A percentile compares a stretch with the other conserved stretches of the same genome.
phyloP scores from a whole-genome alignment of 2,329 filamentous ascomycete species.

The Chaetomiaceae sp. region DNA sequence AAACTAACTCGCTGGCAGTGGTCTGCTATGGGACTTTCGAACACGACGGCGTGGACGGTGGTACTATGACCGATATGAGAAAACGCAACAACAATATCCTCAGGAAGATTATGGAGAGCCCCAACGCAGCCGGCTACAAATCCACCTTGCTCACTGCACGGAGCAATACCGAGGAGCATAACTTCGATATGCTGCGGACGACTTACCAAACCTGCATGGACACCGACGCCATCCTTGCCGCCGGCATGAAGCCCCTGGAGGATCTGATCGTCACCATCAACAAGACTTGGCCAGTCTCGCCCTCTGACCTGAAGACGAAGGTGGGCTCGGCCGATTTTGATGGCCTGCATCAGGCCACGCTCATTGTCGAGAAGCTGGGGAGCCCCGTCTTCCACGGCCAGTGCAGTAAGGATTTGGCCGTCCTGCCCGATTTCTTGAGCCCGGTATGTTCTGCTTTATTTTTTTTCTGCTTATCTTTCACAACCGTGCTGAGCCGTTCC shows the following conservation, averaged over 20 bases:
- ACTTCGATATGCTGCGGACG: conserved; percentile 62
- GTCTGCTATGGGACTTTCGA: conserved; percentile 16
- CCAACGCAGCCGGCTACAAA: conserved; percentile 9
- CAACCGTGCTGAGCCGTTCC: background rate
- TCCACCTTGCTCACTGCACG: conserved; percentile 2
- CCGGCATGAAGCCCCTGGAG: conserved; percentile 53
- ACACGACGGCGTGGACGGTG: background rate
- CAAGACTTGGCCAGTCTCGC: conserved; percentile 32
- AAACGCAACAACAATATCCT: conserved; percentile 7
- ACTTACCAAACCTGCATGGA: conserved; percentile 65
- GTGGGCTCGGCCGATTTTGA: conserved; percentile 6
- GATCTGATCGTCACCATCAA: conserved; percentile 52
- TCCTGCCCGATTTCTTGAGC: background rate
- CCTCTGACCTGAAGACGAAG: background rate
- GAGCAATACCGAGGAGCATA: conserved; percentile 47
- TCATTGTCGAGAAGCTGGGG: conserved; percentile 7
- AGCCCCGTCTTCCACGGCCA: background rate
- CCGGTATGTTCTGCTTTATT: conserved; percentile 1
- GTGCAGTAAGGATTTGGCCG: background rate
- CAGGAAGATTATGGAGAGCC: conserved; percentile 7
- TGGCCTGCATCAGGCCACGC: conserved; percentile 1
- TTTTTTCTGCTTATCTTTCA: background rate
- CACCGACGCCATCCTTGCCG: conserved; percentile 50
- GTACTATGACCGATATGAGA: background rate
- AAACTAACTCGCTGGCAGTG: conserved; percentile 1